Evolutionary conservation across 192 early-diverging fungal genomes (phyloP).

Genomic region (Lunasporangiospora selenospora): DNA sequence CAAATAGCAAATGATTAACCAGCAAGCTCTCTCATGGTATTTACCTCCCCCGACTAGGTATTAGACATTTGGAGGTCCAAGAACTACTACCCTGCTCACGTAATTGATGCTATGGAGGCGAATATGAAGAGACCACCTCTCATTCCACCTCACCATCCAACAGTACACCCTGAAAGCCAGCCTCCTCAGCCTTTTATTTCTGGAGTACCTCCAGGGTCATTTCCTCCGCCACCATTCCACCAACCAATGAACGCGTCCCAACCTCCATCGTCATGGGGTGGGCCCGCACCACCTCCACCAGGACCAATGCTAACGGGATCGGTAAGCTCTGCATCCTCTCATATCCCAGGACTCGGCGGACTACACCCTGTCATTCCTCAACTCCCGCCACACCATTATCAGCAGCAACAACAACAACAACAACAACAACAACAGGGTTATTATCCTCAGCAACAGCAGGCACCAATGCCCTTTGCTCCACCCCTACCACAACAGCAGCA

Average conservation of each 20-base stretch:
- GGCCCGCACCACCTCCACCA: no score
- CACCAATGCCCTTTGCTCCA: no score
- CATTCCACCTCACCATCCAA: constrained; percentile 2
- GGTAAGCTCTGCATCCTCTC: no score
- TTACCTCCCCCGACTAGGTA: constrained; percentile 31
- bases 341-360: no score
- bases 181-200: neutral
- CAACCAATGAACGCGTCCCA: neutral
- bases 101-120: constrained; percentile 38
- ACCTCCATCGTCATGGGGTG: no score
- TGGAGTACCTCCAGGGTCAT: neutral
- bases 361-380: no score
- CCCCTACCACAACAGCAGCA: neutral
- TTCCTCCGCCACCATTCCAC: constrained; percentile 7
- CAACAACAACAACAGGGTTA: neutral
- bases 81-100: constrained; percentile 31
- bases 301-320: no score
- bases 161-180: neutral
- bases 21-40: neutral
- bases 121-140: constrained; percentile 32
- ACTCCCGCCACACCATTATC: constrained; percentile 4
- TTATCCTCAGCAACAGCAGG: neutral
- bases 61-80: constrained; percentile 49
- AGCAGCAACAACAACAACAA: constrained; percentile 1
- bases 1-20: neutral